Percentiles rank a stretch among this genome's conserved stretches.
These are phyloP conservation scores for Fusarium pseudonygamai DNA, from an alignment of 2,329 filamentous ascomycete genomes.

Conservation along the genomic window DNA sequence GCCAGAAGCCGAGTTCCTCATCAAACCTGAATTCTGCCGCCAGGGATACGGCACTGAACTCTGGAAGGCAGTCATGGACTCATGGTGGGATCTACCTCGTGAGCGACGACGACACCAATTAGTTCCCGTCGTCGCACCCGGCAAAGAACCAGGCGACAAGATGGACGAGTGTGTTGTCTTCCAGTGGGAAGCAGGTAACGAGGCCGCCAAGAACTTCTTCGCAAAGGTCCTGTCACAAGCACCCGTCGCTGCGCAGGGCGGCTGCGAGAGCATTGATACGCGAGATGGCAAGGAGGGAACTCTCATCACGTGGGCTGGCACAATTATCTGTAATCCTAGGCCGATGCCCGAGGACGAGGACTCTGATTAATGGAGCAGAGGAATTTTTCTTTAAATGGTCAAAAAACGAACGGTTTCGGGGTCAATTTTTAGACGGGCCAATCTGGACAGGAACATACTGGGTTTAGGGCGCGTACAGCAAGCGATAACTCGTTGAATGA, in stretches of 20 bases:
- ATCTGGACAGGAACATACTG: not conserved
- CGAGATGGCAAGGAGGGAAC: constrained; percentile 23
- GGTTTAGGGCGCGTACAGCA: not conserved
- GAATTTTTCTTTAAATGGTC: not conserved
- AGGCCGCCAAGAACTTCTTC: constrained; percentile 19
- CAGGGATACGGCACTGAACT: constrained; percentile 33
- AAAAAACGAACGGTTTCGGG: not conserved
- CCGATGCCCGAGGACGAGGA: constrained; percentile 5
- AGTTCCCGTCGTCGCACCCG: not conserved
- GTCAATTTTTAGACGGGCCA: not conserved
- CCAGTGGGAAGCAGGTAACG: constrained; percentile 23
- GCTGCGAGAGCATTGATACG: constrained; percentile 23
- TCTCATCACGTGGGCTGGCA: constrained; percentile 14
- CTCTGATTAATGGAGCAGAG: not conserved
- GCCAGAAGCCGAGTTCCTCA: constrained; percentile 32
- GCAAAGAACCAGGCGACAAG: constrained; percentile 22
- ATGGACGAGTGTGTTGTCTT: constrained; percentile 23
- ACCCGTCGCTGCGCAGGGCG: constrained; percentile 11
- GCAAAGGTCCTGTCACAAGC: constrained; percentile 27
- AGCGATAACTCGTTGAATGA: constrained; percentile 2
- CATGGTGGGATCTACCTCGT: constrained; percentile 30
- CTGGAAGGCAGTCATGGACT: constrained; percentile 20
- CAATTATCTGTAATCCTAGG: constrained; percentile 4
- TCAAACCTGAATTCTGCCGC: constrained; percentile 24
- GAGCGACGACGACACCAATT: constrained; percentile 25